phyloP scores from a whole-genome alignment of 768 basidiomycete genomes.

The Amanita muscaria region DNA sequence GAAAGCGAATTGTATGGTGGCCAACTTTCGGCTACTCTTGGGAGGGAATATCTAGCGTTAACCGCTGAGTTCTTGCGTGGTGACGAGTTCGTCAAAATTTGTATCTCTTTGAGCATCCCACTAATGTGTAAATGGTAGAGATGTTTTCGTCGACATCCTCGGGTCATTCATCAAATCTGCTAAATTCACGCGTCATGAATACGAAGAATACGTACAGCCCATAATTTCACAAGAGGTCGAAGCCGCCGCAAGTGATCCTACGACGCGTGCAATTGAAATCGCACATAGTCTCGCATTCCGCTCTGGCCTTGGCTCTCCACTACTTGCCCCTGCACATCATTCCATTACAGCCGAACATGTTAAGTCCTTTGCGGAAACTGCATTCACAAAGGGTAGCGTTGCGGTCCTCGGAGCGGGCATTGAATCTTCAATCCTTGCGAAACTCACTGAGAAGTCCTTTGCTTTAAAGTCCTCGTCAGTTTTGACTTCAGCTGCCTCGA shows the following conservation, averaged over 20 bases:
- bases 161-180: conserved; percentile 77
- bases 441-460: conserved; percentile 67
- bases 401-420: conserved; percentile 87
- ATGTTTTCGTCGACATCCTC: conserved; percentile 73
- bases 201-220: conserved; percentile 65
- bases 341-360: conserved; percentile 60
- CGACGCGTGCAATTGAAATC: conserved; percentile 69
- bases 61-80: conserved; percentile 93
- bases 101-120: neutral
- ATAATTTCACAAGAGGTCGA: conserved; percentile 62
- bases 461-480: conserved; percentile 34
- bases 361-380: conserved; percentile 60
- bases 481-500: conserved; percentile 24
- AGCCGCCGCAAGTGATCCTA: conserved; percentile 50
- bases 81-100: conserved; percentile 71
- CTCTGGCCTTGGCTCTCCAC: conserved; percentile 81
- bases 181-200: conserved; percentile 74
- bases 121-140: neutral
- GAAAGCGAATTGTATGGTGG: conserved; percentile 94
- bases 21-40: conserved; percentile 74
- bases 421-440: conserved; percentile 55
- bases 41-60: conserved; percentile 85
- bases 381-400: conserved; percentile 72
- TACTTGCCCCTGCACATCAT: conserved; percentile 71
- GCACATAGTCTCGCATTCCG: conserved; percentile 93